A percentile compares a stretch with the other conserved stretches of the same genome.
Conservation (phyloP, 768 basidiomycete genomes). For the Suillus occidentalis region DNA sequence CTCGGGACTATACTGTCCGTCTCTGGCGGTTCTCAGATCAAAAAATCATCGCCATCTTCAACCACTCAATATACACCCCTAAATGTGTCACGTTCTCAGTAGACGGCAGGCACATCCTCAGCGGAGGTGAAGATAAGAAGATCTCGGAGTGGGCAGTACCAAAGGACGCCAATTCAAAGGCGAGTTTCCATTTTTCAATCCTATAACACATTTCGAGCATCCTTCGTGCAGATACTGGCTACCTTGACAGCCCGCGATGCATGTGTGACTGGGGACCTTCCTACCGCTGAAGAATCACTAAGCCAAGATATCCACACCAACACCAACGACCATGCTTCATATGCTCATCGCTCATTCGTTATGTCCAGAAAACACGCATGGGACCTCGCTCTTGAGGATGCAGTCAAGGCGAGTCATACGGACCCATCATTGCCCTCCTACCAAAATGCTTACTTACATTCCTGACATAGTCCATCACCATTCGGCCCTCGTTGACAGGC, state of each 20-base stretch:
- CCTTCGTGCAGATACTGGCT: too few species aligned
- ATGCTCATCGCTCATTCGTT: neutral
- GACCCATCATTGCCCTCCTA: too few species aligned
- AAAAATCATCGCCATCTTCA: neutral
- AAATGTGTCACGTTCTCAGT: neutral
- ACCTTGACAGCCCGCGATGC: neutral
- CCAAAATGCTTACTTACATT: neutral
- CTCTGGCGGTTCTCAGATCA: neutral
- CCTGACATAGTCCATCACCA: neutral
- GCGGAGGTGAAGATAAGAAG: too few species aligned
- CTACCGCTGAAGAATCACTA: neutral
- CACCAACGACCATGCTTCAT: neutral
- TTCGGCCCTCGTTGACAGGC: neutral
- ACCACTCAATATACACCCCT: neutral
- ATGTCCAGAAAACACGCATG: neutral
- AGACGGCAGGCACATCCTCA: neutral
- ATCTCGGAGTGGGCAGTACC: too few species aligned
- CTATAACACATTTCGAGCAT: too few species aligned
- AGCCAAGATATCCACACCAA: neutral
- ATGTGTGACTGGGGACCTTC: neutral
- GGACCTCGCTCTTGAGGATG: neutral
- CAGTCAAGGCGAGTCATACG: neutral
- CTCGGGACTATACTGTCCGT: neutral
- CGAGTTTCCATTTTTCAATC: too few species aligned
- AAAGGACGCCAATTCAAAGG: too few species aligned